Evolutionary conservation across 805 yeast species (phyloP).

Genomic region (Kluyveromyces wickerhamii): DNA sequence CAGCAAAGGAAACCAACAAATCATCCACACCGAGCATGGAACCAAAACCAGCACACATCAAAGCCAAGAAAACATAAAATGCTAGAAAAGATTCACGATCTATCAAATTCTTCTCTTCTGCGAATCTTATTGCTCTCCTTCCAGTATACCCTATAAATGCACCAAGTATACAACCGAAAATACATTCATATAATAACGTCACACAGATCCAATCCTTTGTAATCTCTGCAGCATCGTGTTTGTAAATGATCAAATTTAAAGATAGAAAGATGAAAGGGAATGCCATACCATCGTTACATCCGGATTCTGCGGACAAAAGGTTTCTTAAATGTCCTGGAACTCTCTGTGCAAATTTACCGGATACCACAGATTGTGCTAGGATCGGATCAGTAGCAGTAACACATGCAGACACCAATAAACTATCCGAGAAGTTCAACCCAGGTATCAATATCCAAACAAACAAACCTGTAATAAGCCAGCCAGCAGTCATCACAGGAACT

Average conservation of each 20-base stretch:
- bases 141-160: slow-evolving; percentile 61
- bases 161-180: slow-evolving; percentile 73
- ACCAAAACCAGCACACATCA: slow-evolving; percentile 84
- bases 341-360: slow-evolving; percentile 78
- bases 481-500: slow-evolving; percentile 82
- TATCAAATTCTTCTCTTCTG: slow-evolving; percentile 59
- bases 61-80: slow-evolving; percentile 71
- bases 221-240: slow-evolving; percentile 57
- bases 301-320: slow-evolving; percentile 70
- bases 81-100: slow-evolving; percentile 87
- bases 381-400: slow-evolving; percentile 95
- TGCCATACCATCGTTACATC: slow-evolving; percentile 96
- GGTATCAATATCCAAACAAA: slow-evolving; percentile 77
- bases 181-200: slow-evolving; percentile 74
- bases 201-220: slow-evolving; percentile 73
- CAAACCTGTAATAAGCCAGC: slow-evolving; percentile 78
- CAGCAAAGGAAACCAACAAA: slow-evolving; percentile 79
- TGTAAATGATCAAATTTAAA: slow-evolving; percentile 56
- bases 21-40: slow-evolving; percentile 85
- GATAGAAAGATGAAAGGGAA: slow-evolving; percentile 80
- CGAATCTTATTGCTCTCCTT: slow-evolving; percentile 63
- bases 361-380: slow-evolving; percentile 90
- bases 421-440: slow-evolving; percentile 59
- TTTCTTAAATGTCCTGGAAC: slow-evolving; percentile 91
- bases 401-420: slow-evolving; percentile 73